Percentiles rank a stretch among this genome's conserved stretches.
These are phyloP conservation scores for Eucalyptus caleyi DNA, from an alignment of 345 rosid species.

Conservation along the genomic window DNA sequence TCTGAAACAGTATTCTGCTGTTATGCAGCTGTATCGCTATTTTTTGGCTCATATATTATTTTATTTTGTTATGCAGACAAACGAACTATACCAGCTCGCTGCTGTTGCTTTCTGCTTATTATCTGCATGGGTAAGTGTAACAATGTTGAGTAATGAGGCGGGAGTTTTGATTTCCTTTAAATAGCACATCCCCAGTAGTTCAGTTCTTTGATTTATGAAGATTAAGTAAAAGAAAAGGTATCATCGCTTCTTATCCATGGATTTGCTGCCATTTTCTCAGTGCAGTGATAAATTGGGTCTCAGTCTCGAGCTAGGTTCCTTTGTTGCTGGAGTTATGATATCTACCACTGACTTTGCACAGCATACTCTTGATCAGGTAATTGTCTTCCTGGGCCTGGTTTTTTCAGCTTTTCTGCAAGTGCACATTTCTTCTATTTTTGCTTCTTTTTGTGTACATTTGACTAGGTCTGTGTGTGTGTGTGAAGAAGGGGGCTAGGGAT, in stretches of 20 bases:
- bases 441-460: not conserved
- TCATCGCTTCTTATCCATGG: not conserved
- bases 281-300: slow-evolving; percentile 99
- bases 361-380: slow-evolving; percentile 95
- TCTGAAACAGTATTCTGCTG: not conserved
- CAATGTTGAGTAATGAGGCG: not conserved
- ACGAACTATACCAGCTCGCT: slow-evolving; percentile 97
- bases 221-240: not conserved
- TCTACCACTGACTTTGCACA: slow-evolving; percentile 94
- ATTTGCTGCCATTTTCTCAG: slow-evolving; percentile 47
- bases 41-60: not conserved
- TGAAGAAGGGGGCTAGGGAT: not conserved
- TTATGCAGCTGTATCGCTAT: not conserved
- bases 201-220: not conserved
- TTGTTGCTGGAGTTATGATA: slow-evolving; percentile 98
- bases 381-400: not conserved
- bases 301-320: slow-evolving; percentile 98
- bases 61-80: slow-evolving; percentile 38
- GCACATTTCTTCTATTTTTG: not conserved
- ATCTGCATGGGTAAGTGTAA: slow-evolving; percentile 91
- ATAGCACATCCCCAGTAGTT: not conserved
- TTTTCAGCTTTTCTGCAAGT: not conserved
- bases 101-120: slow-evolving; percentile 96
- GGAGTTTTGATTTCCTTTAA: not conserved
- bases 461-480: not conserved